phyloP scores from a whole-genome alignment of 768 basidiomycete species.

The Symmetrospora coprosmae region DNA sequence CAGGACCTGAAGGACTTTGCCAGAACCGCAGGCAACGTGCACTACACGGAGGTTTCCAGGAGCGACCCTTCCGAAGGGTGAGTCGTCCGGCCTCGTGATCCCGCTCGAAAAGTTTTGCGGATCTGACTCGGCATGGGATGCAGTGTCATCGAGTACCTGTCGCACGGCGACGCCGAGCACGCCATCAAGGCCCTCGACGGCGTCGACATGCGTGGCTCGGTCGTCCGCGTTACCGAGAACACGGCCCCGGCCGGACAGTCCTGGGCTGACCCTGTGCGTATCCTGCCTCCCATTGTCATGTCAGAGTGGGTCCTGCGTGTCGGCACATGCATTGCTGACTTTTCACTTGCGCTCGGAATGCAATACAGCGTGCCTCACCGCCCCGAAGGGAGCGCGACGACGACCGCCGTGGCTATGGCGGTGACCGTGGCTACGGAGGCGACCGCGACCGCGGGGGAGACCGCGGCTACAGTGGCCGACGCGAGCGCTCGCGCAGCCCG shows the following conservation, averaged over 20 bases:
- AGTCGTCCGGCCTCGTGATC: slow-evolving; percentile 37
- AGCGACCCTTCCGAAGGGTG: slow-evolving; percentile 75
- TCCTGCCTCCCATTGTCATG: too few species aligned
- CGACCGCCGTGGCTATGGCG: slow-evolving; percentile 3
- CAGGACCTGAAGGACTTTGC: slow-evolving; percentile 97
- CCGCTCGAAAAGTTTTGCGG: too few species aligned
- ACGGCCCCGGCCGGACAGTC: slow-evolving; percentile 14
- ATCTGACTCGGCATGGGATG: too few species aligned
- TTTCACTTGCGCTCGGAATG: too few species aligned
- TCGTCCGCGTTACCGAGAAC: slow-evolving; percentile 49
- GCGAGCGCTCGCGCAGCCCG: not conserved
- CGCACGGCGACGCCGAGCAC: slow-evolving; percentile 75
- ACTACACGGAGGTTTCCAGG: slow-evolving; percentile 86
- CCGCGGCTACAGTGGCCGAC: not conserved
- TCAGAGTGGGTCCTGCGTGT: too few species aligned
- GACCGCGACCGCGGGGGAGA: not conserved
- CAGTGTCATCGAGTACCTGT: slow-evolving; percentile 80
- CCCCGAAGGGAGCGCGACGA: slow-evolving; percentile 12
- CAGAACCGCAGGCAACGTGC: slow-evolving; percentile 81
- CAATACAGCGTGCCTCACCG: slow-evolving; percentile 19
- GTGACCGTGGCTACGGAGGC: too few species aligned
- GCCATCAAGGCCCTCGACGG: slow-evolving; percentile 76
- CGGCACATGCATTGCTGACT: too few species aligned
- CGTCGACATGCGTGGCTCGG: slow-evolving; percentile 71
- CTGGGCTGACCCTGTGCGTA: slow-evolving; percentile 18